phyloP scores from a whole-genome alignment of 495 filamentous ascomycete genomes.

The Aspergillus steynii region DNA sequence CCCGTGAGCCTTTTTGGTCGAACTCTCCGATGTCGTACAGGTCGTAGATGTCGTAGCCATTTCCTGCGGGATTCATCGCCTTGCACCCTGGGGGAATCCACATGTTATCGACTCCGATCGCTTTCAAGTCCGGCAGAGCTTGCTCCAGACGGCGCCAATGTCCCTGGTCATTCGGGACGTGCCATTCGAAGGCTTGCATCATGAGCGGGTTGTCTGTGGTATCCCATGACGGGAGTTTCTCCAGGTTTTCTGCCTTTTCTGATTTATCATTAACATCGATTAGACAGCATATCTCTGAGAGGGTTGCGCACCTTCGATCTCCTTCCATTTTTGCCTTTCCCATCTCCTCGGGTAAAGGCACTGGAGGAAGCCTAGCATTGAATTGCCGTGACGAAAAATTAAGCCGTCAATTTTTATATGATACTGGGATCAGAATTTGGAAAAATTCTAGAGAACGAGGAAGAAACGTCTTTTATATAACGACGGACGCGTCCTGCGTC shows the following conservation, averaged over 20 bases:
- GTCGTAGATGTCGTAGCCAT: constrained; percentile 80
- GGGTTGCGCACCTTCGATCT: constrained; percentile 23
- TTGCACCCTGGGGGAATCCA: constrained; percentile 80
- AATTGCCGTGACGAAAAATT: neutral
- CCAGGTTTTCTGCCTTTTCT: constrained; percentile 30
- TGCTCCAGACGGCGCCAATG: constrained; percentile 64
- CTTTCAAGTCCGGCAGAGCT: constrained; percentile 55
- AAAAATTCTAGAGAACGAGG: neutral
- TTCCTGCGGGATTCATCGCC: constrained; percentile 59
- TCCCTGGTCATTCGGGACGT: constrained; percentile 61
- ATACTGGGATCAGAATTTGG: neutral
- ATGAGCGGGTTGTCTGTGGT: constrained; percentile 58
- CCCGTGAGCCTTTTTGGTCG: constrained; percentile 63
- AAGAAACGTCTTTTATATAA: neutral
- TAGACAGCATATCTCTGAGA: neutral
- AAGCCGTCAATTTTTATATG: neutral
- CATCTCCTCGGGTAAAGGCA: constrained; percentile 8
- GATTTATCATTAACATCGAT: neutral
- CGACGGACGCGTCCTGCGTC: neutral
- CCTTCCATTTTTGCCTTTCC: constrained; percentile 15
- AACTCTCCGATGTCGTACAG: constrained; percentile 78
- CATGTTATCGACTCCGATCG: constrained; percentile 63
- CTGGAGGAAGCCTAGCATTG: constrained; percentile 1
- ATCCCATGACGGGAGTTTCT: constrained; percentile 36
- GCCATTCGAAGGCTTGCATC: constrained; percentile 76